Conservation (phyloP, 176 grass and related monocot genomes). For the Tillandsia leiboldiana region DNA sequence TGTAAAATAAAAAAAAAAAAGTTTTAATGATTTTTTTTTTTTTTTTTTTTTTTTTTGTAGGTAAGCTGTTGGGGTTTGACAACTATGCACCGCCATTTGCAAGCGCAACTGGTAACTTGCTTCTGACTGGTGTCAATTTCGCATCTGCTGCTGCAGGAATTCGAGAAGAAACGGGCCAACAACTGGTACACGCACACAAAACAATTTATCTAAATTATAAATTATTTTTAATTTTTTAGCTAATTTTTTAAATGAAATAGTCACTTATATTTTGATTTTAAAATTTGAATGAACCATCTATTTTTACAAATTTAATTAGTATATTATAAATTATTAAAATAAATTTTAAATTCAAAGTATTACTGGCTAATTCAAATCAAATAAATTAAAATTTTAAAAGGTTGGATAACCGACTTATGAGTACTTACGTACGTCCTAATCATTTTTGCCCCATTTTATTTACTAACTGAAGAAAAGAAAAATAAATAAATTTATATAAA, state of each 20-base stretch:
- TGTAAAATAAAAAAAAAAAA: neutral
- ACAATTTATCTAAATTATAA: too few relatives aligned
- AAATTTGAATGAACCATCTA: too few relatives aligned
- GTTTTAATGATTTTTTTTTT: neutral
- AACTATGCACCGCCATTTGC: constrained; percentile 64
- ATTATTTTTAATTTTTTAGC: too few relatives aligned
- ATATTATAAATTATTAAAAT: too few relatives aligned
- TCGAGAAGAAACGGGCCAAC: constrained; percentile 71
- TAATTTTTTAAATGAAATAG: too few relatives aligned
- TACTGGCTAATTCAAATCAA: too few relatives aligned
- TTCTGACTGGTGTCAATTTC: constrained; percentile 71
- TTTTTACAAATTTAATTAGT: too few relatives aligned
- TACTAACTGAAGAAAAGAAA: neutral
- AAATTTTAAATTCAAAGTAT: too few relatives aligned
- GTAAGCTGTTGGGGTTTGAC: constrained; percentile 67
- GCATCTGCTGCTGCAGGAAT: constrained; percentile 89
- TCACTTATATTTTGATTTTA: too few relatives aligned
- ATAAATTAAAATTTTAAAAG: too few relatives aligned
- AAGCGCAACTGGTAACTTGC: constrained; percentile 27
- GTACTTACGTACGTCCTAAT: too few relatives aligned
- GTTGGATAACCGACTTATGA: too few relatives aligned
- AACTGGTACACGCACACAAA: constrained; percentile 32
- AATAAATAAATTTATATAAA: neutral
- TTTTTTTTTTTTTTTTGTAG: constrained; percentile 17
- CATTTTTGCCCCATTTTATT: neutral